These are phyloP conservation scores for Botrytis fragariae DNA, from an alignment of 2,329 filamentous ascomycete genomes.

Conservation along the genomic window DNA sequence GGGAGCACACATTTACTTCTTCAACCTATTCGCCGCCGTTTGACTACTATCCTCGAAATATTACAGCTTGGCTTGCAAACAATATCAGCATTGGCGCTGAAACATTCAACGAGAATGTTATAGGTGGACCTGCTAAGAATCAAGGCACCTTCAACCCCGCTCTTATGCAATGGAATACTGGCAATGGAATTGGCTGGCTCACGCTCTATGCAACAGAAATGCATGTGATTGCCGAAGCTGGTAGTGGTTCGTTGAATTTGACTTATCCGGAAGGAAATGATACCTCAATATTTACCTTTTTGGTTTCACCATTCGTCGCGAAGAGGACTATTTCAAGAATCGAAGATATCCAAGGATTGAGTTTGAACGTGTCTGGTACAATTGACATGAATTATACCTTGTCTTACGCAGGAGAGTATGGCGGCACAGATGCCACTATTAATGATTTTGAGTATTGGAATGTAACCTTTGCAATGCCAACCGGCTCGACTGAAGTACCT, in stretches of 20 bases:
- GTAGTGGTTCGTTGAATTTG: slow-evolving; percentile 46
- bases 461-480: slow-evolving; percentile 1
- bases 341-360: slow-evolving; percentile 49
- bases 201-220: slow-evolving; percentile 39
- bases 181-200: slow-evolving; percentile 40
- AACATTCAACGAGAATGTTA: slow-evolving; percentile 53
- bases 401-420: not conserved
- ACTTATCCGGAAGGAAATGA: slow-evolving; percentile 53
- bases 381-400: slow-evolving; percentile 7
- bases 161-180: slow-evolving; percentile 56
- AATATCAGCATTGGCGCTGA: slow-evolving; percentile 60
- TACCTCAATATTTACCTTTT: slow-evolving; percentile 49
- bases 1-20: slow-evolving; percentile 51
- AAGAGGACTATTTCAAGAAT: slow-evolving; percentile 47
- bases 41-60: slow-evolving; percentile 55
- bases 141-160: slow-evolving; percentile 56
- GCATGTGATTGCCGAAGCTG: slow-evolving; percentile 44
- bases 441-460: slow-evolving; percentile 17
- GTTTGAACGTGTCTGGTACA: slow-evolving; percentile 42
- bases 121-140: slow-evolving; percentile 54
- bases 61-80: slow-evolving; percentile 55
- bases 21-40: slow-evolving; percentile 58
- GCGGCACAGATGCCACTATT: slow-evolving; percentile 2
- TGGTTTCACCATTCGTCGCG: slow-evolving; percentile 48
- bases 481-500: not conserved